phyloP scores from a whole-genome alignment of 805 yeast genomes.

The Yarrowia yakushimensis region DNA sequence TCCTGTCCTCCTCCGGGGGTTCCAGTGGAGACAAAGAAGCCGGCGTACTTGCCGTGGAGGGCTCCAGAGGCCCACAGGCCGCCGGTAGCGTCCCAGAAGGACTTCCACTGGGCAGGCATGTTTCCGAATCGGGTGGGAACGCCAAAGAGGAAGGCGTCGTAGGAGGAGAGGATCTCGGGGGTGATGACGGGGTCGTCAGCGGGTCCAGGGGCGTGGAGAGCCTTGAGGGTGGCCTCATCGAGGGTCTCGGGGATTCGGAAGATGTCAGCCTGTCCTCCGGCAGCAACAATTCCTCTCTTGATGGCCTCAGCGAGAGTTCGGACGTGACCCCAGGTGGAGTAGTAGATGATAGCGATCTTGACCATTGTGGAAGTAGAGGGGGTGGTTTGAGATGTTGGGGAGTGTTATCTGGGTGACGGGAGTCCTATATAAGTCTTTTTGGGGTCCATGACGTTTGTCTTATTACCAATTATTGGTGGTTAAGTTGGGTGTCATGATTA shows the following conservation, averaged over 20 bases:
- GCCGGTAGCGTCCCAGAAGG: slow-evolving; percentile 77
- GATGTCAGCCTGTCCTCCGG: slow-evolving; percentile 67
- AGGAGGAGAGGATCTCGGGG: slow-evolving; percentile 50
- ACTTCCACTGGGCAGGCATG: slow-evolving; percentile 69
- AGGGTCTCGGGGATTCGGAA: slow-evolving; percentile 81
- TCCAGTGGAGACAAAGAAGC: slow-evolving; percentile 68
- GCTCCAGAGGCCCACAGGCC: slow-evolving; percentile 71
- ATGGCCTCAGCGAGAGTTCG: slow-evolving; percentile 64
- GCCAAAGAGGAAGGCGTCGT: slow-evolving; percentile 75
- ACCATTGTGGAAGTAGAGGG: slow-evolving; percentile 26
- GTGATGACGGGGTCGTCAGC: slow-evolving; percentile 47
- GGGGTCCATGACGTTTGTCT: not conserved
- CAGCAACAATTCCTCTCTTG: slow-evolving; percentile 62
- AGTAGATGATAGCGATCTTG: slow-evolving; percentile 71
- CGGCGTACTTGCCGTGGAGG: slow-evolving; percentile 68
- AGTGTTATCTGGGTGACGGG: not conserved
- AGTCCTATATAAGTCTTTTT: not conserved
- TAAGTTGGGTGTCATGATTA: not conserved
- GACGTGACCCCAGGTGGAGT: slow-evolving; percentile 79
- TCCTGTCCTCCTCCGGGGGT: slow-evolving; percentile 80
- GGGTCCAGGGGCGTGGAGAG: slow-evolving; percentile 60
- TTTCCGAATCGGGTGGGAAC: slow-evolving; percentile 77
- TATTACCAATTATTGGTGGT: not conserved
- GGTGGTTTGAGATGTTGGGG: not conserved
- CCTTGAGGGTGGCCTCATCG: slow-evolving; percentile 53